phyloP scores from a whole-genome alignment of 345 rosid genomes.

The Bruguiera sexangula region DNA sequence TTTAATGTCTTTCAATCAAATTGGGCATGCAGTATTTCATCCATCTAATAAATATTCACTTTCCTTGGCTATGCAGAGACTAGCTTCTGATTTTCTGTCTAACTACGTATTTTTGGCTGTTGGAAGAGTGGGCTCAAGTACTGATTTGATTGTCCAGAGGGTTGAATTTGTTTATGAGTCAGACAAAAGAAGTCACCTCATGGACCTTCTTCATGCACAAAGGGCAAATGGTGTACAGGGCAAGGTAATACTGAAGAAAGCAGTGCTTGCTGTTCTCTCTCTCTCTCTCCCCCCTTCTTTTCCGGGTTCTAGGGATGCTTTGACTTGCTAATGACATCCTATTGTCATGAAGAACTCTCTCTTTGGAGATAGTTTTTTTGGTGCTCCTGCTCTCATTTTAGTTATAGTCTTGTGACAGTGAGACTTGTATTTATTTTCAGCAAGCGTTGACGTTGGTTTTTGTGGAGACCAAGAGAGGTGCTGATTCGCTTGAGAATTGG shows the following conservation, averaged over 20 bases:
- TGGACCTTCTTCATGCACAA: slow-evolving; percentile 99
- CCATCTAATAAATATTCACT: neutral
- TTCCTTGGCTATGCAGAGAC: slow-evolving; percentile 57
- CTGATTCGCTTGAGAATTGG: slow-evolving; percentile 94
- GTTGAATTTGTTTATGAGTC: slow-evolving; percentile 91
- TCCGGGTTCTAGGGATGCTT: neutral
- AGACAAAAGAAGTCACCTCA: slow-evolving; percentile 98
- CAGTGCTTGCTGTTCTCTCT: neutral
- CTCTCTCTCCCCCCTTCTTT: neutral
- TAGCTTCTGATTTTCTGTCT: slow-evolving; percentile 85
- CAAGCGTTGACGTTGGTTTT: slow-evolving; percentile 93
- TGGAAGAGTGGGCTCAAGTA: slow-evolving; percentile 98
- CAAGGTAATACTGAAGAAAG: slow-evolving; percentile 48
- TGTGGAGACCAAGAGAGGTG: slow-evolving; percentile 98
- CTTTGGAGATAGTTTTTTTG: neutral
- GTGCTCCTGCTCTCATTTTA: neutral
- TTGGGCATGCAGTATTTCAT: too few relatives aligned
- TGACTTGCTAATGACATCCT: neutral
- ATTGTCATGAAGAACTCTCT: neutral
- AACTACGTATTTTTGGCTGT: slow-evolving; percentile 88
- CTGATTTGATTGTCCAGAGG: slow-evolving; percentile 95
- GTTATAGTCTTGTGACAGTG: neutral
- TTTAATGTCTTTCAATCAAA: too few relatives aligned
- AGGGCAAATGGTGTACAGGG: slow-evolving; percentile 67
- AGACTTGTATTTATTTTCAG: slow-evolving; percentile 39